A percentile compares a stretch with the other conserved stretches of the same genome.
Conservation (phyloP, 2,329 filamentous ascomycete genomes). For the Beauveria pseudobassiana region DNA sequence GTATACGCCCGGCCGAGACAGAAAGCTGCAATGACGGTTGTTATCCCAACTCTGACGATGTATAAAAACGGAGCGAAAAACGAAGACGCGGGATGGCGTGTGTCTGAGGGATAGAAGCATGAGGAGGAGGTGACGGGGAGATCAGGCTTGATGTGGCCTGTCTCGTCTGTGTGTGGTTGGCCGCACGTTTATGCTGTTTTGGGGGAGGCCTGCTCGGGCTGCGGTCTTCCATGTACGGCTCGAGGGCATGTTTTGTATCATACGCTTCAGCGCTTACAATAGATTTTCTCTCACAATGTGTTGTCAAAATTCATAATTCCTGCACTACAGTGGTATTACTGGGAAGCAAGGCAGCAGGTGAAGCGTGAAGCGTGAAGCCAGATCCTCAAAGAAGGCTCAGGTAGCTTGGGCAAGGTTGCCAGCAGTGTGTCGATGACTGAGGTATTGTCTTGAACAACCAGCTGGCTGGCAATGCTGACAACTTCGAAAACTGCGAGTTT, state of each 20-base stretch:
- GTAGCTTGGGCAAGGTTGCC: too few species aligned
- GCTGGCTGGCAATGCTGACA: too few species aligned
- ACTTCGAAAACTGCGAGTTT: too few species aligned
- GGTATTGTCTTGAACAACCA: too few species aligned
- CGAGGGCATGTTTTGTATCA: constrained; percentile 11
- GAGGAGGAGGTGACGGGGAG: background rate
- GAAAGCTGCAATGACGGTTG: background rate
- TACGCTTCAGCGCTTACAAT: constrained; percentile 14
- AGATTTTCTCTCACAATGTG: constrained; percentile 10
- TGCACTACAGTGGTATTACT: too few species aligned
- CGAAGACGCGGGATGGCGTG: background rate
- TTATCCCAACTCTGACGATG: constrained; percentile 7
- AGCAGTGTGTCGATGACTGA: too few species aligned
- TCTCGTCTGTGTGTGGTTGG: background rate
- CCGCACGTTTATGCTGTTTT: constrained; percentile 4
- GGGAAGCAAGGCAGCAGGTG: too few species aligned
- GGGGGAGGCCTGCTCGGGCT: background rate
- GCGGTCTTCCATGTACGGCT: background rate
- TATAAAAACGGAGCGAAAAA: constrained; percentile 2
- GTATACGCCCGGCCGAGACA: background rate
- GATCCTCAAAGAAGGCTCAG: too few species aligned
- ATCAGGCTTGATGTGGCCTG: background rate
- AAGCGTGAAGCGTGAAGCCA: too few species aligned
- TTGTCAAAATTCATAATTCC: background rate
- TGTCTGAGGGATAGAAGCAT: background rate